Conservation (phyloP, 163 green algal genomes). For the Scenedesmus sp. region DNA sequence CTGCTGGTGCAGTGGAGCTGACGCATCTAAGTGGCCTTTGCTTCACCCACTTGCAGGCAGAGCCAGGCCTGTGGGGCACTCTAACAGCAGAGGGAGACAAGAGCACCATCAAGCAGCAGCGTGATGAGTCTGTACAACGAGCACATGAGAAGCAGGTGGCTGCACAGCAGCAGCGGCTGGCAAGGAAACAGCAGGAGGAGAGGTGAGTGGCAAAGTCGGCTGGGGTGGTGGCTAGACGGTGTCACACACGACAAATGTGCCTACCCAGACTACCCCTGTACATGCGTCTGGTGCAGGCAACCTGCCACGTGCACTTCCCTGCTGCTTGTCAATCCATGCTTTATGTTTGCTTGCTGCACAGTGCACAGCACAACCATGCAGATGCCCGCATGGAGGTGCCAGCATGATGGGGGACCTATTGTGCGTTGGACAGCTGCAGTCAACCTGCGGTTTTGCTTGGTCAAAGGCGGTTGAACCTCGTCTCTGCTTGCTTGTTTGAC, state of each 20-base stretch:
- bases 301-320: background rate
- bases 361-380: no score
- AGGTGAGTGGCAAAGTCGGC: conserved; percentile 48
- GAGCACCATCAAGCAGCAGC: conserved; percentile 47
- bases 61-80: conserved; percentile 60
- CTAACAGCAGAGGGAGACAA: conserved; percentile 57
- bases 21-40: background rate
- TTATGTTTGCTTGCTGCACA: no score
- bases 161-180: conserved; percentile 48
- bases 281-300: background rate
- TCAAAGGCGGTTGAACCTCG: no score
- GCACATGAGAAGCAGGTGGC: conserved; percentile 57
- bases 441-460: no score
- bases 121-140: conserved; percentile 64
- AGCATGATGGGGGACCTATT: no score
- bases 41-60: conserved; percentile 31
- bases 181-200: conserved; percentile 65
- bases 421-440: no score
- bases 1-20: background rate
- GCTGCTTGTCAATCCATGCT: background rate
- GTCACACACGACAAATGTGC: background rate
- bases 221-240: background rate
- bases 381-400: no score
- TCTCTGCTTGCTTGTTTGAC: background rate
- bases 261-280: background rate